Conservation (phyloP, 2,329 filamentous ascomycete genomes). For the Colletotrichum navitas region DNA sequence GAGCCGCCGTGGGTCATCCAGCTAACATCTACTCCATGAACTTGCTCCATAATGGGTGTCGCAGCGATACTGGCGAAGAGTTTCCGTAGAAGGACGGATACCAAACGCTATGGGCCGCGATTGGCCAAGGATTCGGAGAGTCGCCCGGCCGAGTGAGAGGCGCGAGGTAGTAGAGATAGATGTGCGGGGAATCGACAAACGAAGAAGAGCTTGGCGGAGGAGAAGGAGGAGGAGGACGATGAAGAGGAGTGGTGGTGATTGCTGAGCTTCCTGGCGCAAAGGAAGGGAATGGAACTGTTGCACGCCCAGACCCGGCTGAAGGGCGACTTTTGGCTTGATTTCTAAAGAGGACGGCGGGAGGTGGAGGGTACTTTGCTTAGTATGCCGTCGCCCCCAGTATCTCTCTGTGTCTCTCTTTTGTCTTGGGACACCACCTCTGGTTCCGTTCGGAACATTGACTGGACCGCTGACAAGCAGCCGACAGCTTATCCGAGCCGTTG, state of each 20-base stretch:
- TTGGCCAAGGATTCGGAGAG: constrained; percentile 17
- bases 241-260: neutral
- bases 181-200: neutral
- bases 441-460: constrained; percentile 28
- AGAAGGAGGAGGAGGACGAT: neutral
- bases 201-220: constrained; percentile 1
- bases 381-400: constrained; percentile 12
- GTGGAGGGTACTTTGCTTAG: constrained; percentile 32
- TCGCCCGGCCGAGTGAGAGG: constrained; percentile 7
- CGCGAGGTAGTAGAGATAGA: neutral
- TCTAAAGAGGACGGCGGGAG: constrained; percentile 34
- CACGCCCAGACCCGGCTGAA: constrained; percentile 14
- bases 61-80: constrained; percentile 15
- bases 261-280: constrained; percentile 9
- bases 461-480: constrained; percentile 6
- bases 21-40: constrained; percentile 87
- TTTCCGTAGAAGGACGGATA: neutral
- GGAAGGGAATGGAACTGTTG: constrained; percentile 17
- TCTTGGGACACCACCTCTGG: constrained; percentile 11
- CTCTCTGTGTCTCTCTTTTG: neutral
- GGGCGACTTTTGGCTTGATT: constrained; percentile 36
- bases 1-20: constrained; percentile 89
- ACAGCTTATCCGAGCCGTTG: constrained; percentile 12
- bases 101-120: constrained; percentile 20
- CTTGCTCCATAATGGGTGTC: constrained; percentile 76